Evolutionary conservation across 192 early-diverging fungal genomes (phyloP), one percentile per base, ranked within the genome.

Genomic region (Radiomyces spectabilis): DNA sequence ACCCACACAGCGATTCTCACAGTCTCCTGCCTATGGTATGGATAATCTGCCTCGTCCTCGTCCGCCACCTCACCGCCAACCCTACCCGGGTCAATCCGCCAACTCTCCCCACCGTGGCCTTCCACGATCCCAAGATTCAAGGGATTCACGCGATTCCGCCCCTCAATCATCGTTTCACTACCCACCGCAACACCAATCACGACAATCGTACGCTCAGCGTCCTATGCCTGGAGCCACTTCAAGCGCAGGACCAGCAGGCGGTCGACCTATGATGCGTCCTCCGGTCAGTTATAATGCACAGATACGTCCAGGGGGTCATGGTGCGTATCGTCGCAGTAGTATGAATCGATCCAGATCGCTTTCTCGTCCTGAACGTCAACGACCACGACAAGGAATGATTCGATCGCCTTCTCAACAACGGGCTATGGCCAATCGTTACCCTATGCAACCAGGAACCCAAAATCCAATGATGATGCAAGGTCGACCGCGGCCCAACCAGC

Each of bases 281-380:
- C n/a, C n/a, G n/a, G n/a, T n/a, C n/a, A n/a, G n/a, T n/a, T n/a
- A n/a, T n/a, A n/a, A n/a, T n/a, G n/a, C n/a, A n/a, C n/a, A n/a
- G n/a, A n/a, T n/a, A n/a, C n/a, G n/a, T n/a, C n/a, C n/a, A n/a
- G 27, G 29, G 48, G 13, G 48, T 16, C 32, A 5, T 9, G 29
- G 26, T 27, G 21, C 21, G 4, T 48, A 48, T 2, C 46, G 46
- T 31, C 46, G 46, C 8, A 19, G 18, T 7, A 25, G 7, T 38
- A 15, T 72, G 0, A 22, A 41, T 19, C 41, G 69, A 29, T 55
- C 61, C 10, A 54, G 61, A 10, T 72, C 70, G 10, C 37, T 72
- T 25, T 63, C 61, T 34, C 57, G 61, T 21, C 70, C 70, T 38
- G 70, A 72, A 30, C 56, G 70, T 9, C 54, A 72, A 41, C 61